A percentile compares a stretch with the other conserved stretches of the same genome.
phyloP scores from a whole-genome alignment of 179 eudicot species.

The Beta lomatogona region DNA sequence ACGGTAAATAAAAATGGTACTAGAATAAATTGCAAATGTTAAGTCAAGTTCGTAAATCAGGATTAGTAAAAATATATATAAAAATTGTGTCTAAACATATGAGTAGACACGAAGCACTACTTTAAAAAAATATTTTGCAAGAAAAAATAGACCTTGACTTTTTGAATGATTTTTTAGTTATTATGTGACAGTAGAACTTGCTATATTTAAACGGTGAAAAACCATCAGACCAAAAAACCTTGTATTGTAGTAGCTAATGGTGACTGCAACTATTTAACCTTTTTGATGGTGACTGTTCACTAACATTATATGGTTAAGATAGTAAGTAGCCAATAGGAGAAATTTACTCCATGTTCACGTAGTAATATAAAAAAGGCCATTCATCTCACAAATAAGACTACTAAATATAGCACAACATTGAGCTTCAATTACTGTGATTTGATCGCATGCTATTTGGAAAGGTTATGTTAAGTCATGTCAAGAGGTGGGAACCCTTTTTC shows the following conservation, averaged over 20 bases:
- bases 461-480: constrained; percentile 25
- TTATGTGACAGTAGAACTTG: too few relatives aligned
- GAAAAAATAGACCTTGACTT: too few relatives aligned
- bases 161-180: too few relatives aligned
- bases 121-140: too few relatives aligned
- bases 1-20: too few relatives aligned
- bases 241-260: neutral
- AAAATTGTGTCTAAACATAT: too few relatives aligned
- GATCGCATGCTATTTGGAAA: constrained; percentile 8
- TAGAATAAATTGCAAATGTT: too few relatives aligned
- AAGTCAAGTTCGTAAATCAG: too few relatives aligned
- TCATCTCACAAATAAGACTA: neutral
- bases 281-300: constrained; percentile 33
- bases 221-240: neutral
- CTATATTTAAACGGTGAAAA: too few relatives aligned
- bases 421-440: constrained; percentile 4
- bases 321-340: too few relatives aligned
- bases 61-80: too few relatives aligned
- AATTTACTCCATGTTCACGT: neutral
- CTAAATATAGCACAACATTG: constrained; percentile 9
- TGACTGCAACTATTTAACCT: constrained; percentile 3
- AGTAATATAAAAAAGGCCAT: constrained; percentile 6
- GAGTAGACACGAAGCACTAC: too few relatives aligned
- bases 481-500: neutral
- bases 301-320: constrained; percentile 24